Percentiles rank a stretch among this genome's conserved stretches.
These are phyloP conservation scores for Inonotus obliquus DNA, from an alignment of 1,284 basidiomycete species.

Conservation along the genomic window DNA sequence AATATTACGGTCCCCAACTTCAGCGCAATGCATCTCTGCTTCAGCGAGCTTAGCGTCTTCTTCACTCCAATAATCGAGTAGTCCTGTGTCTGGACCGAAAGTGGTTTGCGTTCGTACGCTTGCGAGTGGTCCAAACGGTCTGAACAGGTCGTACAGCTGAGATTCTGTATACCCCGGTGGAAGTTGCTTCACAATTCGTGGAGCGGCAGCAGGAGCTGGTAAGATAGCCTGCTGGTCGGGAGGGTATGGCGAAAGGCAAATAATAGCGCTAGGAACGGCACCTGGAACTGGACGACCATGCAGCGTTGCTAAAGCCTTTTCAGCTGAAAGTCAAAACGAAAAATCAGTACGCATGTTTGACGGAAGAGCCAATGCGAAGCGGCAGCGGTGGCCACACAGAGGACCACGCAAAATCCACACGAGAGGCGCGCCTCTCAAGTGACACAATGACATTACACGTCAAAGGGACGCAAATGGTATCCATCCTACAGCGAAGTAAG, in stretches of 20 bases:
- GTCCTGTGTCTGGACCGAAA: conserved; percentile 48
- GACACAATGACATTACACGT: background rate
- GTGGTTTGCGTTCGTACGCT: conserved; percentile 66
- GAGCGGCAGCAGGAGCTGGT: conserved; percentile 66
- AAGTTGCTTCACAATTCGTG: conserved; percentile 75
- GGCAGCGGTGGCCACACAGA: background rate
- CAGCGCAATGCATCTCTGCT: conserved; percentile 73
- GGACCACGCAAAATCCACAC: background rate
- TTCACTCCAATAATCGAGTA: conserved; percentile 86
- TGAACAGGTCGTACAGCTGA: conserved; percentile 72
- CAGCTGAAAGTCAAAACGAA: conserved; percentile 47
- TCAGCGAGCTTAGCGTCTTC: conserved; percentile 79
- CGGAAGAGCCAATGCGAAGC: conserved; percentile 1
- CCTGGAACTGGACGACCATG: conserved; percentile 66
- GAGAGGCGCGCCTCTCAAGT: background rate
- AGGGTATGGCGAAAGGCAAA: conserved; percentile 72
- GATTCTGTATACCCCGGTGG: conserved; percentile 59
- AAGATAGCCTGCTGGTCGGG: conserved; percentile 67
- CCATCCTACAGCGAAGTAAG: background rate
- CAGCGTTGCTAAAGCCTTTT: conserved; percentile 82
- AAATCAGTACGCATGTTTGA: conserved; percentile 5
- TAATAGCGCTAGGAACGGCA: conserved; percentile 46
- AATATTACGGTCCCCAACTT: conserved; percentile 76
- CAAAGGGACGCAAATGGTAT: background rate
- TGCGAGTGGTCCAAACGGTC: conserved; percentile 68